phyloP scores from a whole-genome alignment of 2,329 filamentous ascomycete genomes.

The Fusarium aywerte region DNA sequence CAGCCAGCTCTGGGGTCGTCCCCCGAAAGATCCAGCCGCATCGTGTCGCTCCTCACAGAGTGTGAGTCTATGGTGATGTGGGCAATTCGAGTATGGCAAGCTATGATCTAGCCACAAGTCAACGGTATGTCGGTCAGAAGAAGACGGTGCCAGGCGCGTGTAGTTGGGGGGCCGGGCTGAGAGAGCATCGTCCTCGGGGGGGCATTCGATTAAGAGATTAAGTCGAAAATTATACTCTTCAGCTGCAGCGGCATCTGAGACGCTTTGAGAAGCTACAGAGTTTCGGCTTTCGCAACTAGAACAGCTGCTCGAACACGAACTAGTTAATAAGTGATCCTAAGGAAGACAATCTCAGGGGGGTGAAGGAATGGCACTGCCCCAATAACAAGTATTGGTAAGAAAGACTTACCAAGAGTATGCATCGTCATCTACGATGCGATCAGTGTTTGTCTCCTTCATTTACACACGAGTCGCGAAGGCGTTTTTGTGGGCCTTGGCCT shows the following conservation, averaged over 20 bases:
- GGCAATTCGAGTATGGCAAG: neutral
- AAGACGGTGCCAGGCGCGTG: neutral
- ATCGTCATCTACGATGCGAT: neutral
- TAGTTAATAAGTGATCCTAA: neutral
- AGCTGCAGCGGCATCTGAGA: neutral
- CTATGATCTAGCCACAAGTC: neutral
- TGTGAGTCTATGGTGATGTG: neutral
- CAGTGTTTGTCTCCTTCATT: neutral
- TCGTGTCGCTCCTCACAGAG: neutral
- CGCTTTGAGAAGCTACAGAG: neutral
- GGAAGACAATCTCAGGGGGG: neutral
- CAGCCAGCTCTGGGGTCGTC: neutral
- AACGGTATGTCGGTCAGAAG: neutral
- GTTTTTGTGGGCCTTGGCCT: neutral
- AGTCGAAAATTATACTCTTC: neutral
- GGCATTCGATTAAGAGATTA: neutral
- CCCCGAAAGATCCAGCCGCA: neutral
- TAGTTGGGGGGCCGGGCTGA: neutral
- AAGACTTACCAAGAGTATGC: neutral
- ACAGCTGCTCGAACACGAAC: neutral
- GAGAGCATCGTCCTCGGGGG: neutral
- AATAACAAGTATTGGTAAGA: neutral
- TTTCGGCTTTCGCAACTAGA: neutral
- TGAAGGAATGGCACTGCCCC: neutral
- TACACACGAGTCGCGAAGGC: neutral